Evolutionary conservation across 2,329 filamentous ascomycete species (phyloP).

Genomic region (Epichloe festucae): DNA sequence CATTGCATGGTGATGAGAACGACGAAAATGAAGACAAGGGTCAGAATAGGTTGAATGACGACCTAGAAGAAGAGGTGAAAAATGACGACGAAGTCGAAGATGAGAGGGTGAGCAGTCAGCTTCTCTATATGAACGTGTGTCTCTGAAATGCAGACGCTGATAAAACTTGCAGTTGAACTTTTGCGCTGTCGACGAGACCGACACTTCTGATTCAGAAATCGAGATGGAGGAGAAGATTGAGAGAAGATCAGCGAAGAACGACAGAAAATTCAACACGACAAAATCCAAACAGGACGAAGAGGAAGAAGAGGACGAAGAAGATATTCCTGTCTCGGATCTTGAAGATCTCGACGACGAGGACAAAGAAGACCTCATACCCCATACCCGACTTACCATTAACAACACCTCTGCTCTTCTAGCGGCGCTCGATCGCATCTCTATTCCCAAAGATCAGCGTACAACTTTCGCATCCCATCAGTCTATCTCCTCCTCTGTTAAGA

Average conservation of each 20-base stretch:
- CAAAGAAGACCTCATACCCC: constrained; percentile 73
- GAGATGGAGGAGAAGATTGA: constrained; percentile 61
- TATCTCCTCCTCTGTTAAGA: constrained; percentile 53
- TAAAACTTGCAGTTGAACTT: constrained; percentile 31
- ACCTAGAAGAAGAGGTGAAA: constrained; percentile 23
- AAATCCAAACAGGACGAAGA: constrained; percentile 20
- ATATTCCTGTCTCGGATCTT: constrained; percentile 80
- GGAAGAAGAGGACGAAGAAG: constrained; percentile 62
- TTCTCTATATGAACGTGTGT: neutral
- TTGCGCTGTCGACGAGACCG: constrained; percentile 46
- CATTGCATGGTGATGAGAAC: neutral
- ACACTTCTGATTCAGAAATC: constrained; percentile 55
- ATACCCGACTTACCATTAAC: constrained; percentile 93
- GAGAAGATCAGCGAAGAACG: constrained; percentile 15
- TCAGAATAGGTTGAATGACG: constrained; percentile 10
- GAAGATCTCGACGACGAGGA: constrained; percentile 68
- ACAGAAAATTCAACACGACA: constrained; percentile 7
- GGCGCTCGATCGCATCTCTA: constrained; percentile 62
- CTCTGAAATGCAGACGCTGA: neutral
- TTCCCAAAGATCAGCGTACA: constrained; percentile 52
- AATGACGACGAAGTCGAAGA: constrained; percentile 22
- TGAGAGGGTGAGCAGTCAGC: constrained; percentile 12
- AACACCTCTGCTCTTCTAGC: constrained; percentile 78
- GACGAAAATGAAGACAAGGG: neutral
- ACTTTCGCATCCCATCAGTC: constrained; percentile 77